Evolutionary conservation across 164 flowering plant genomes (phyloP).

Genomic region (Cinnamomum chago): DNA sequence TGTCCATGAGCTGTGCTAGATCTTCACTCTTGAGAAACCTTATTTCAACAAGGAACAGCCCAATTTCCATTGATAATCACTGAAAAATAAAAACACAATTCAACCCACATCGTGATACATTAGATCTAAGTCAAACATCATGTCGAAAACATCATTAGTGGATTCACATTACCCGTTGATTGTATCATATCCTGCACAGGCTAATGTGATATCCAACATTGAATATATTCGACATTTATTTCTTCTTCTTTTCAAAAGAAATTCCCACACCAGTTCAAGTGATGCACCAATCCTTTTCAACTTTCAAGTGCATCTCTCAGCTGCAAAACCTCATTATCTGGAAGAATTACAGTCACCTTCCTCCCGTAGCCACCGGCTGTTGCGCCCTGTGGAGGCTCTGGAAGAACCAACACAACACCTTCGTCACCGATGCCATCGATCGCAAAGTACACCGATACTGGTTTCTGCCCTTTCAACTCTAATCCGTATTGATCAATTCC

Average conservation of each 20-base stretch:
- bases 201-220: too few species aligned
- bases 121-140: too few species aligned
- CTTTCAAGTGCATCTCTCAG: slow-evolving; percentile 37
- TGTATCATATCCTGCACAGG: too few species aligned
- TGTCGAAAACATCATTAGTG: too few species aligned
- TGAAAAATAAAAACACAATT: too few species aligned
- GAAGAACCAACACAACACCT: slow-evolving; percentile 65
- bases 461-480: slow-evolving; percentile 44
- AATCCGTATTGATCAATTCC: slow-evolving; percentile 45
- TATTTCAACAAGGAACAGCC: too few species aligned
- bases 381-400: slow-evolving; percentile 21
- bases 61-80: too few species aligned
- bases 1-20: too few species aligned
- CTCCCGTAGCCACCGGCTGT: slow-evolving; percentile 21
- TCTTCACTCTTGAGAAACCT: too few species aligned
- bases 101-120: too few species aligned
- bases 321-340: slow-evolving; percentile 31
- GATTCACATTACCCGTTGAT: too few species aligned
- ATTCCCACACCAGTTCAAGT: not conserved
- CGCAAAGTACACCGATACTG: slow-evolving; percentile 37
- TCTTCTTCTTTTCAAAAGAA: slow-evolving; percentile 16
- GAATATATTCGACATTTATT: too few species aligned
- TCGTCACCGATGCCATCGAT: slow-evolving; percentile 63
- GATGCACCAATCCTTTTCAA: slow-evolving; percentile 35
- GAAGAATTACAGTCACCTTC: slow-evolving; percentile 38